Evolutionary conservation across 2,329 filamentous ascomycete genomes (phyloP).

Genomic region (Elsinoe ampelina): DNA sequence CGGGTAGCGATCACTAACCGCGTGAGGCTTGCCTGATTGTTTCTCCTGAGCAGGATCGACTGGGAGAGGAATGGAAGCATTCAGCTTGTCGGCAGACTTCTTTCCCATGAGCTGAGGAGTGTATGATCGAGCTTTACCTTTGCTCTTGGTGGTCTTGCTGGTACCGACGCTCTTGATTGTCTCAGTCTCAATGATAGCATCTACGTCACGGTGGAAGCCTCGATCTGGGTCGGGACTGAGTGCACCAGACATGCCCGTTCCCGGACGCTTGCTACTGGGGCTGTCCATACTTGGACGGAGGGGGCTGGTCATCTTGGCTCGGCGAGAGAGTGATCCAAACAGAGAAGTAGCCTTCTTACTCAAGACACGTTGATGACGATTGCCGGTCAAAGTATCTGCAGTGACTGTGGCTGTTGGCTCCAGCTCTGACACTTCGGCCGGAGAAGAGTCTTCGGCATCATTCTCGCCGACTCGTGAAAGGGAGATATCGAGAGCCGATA

Average conservation of each 20-base stretch:
- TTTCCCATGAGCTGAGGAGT: not conserved
- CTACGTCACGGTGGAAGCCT: not conserved
- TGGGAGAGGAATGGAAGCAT: not conserved
- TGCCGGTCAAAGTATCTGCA: constrained; percentile 25
- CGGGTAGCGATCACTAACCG: constrained; percentile 38
- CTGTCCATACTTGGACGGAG: constrained; percentile 12
- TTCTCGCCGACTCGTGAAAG: constrained; percentile 13
- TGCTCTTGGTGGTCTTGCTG: not conserved
- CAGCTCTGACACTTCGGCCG: constrained; percentile 15
- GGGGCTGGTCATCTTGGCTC: constrained; percentile 12
- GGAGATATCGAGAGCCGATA: constrained; percentile 11
- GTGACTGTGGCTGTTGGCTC: constrained; percentile 23
- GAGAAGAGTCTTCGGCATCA: constrained; percentile 2
- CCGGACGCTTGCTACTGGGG: not conserved
- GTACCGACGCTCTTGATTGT: not conserved
- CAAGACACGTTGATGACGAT: constrained; percentile 17
- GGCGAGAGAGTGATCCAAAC: constrained; percentile 27
- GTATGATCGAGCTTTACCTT: not conserved
- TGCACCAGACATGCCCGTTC: not conserved
- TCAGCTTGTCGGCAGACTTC: constrained; percentile 4
- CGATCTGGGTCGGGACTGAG: not conserved
- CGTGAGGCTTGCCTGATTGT: not conserved
- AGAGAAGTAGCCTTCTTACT: constrained; percentile 29
- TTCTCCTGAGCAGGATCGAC: not conserved
- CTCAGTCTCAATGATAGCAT: not conserved